Base-by-base conservation (phyloP, 148 eudicot species). In the Silene conica region DNA sequence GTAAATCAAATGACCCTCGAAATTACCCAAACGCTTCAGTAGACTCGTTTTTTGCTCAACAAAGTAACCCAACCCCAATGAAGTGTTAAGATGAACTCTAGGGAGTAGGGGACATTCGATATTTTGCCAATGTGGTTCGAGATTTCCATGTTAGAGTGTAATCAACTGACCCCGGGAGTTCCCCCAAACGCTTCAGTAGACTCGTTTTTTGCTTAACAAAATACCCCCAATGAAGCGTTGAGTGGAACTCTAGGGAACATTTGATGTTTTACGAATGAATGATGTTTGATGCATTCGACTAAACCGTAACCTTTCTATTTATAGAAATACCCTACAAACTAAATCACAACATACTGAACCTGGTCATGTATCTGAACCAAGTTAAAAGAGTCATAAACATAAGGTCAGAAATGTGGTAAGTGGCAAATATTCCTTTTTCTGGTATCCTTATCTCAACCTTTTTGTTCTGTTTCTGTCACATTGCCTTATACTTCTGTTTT, bases 51-150 rank as follows among this genome's bases (percentile, higher is more conserved):
- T 34, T n/a, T 59, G 57, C 5, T 23, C 26, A 18, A 3, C 62
- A 23, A 54, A 38, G 1, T 3, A 1, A 28, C 1, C 31, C 3
- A 31, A 31, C 69, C 54, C 70, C 43, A 70, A 62, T 77, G 79
- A 77, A 77, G 80, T 28, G 80, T 48, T 77, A 38, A 65, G 80
- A 77, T 75, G 80, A 77, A 71, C 75, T 77, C 75, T 64, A 55
- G 75, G 80, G 75, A 55, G 71, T 64, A 55, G 75, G 80, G 75
- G 38, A 72, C 80, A 77, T 38, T 15, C 41, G 48, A 80, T 64
- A 41, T 20, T n/a, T n/a, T 11, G n/a, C 18, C 19, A 34, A 5
- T 38, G 43, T 38, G 8, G 8, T 7, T 6, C 43, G 43, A 38
- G 43, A 38, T 38, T 7, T 38, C 43, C 43, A 38, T 38, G 8